Evolutionary conservation across 2,329 filamentous ascomycete species (phyloP).

Genomic region (Aspergillus ruber): DNA sequence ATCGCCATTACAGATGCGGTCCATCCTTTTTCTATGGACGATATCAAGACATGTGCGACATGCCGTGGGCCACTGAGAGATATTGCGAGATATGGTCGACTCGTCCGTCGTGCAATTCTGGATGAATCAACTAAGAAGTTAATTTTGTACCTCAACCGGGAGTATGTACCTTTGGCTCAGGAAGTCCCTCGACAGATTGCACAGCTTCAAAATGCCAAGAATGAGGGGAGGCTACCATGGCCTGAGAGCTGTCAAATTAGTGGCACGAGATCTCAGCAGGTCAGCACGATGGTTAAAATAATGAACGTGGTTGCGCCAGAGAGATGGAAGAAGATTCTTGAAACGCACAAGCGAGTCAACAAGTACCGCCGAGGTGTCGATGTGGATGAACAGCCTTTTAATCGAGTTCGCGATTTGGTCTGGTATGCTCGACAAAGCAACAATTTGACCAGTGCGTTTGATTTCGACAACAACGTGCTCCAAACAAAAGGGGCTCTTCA

Average conservation of each 20-base stretch:
- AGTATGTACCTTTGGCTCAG: slow-evolving; percentile 37
- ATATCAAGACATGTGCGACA: slow-evolving; percentile 50
- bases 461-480: slow-evolving; percentile 24
- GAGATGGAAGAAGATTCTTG: slow-evolving; percentile 19
- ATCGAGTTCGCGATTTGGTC: slow-evolving; percentile 30
- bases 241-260: slow-evolving; percentile 4
- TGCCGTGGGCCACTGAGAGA: slow-evolving; percentile 55
- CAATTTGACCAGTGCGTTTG: slow-evolving; percentile 14
- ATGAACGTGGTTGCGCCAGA: slow-evolving; percentile 16
- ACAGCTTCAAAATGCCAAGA: slow-evolving; percentile 17
- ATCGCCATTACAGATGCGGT: slow-evolving; percentile 22
- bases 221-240: neutral
- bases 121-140: slow-evolving; percentile 62
- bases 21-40: slow-evolving; percentile 45
- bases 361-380: slow-evolving; percentile 26
- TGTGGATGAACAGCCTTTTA: slow-evolving; percentile 35
- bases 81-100: slow-evolving; percentile 56
- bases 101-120: slow-evolving; percentile 54
- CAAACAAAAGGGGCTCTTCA: slow-evolving; percentile 38
- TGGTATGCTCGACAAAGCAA: slow-evolving; percentile 23
- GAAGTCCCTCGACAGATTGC: slow-evolving; percentile 21
- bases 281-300: slow-evolving; percentile 16
- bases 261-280: slow-evolving; percentile 17
- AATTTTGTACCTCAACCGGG: slow-evolving; percentile 46
- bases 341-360: slow-evolving; percentile 22